A percentile compares a stretch with the other conserved stretches of the same genome.
Conservation (phyloP, 75 land plant species). For the Picea glauca region DNA sequence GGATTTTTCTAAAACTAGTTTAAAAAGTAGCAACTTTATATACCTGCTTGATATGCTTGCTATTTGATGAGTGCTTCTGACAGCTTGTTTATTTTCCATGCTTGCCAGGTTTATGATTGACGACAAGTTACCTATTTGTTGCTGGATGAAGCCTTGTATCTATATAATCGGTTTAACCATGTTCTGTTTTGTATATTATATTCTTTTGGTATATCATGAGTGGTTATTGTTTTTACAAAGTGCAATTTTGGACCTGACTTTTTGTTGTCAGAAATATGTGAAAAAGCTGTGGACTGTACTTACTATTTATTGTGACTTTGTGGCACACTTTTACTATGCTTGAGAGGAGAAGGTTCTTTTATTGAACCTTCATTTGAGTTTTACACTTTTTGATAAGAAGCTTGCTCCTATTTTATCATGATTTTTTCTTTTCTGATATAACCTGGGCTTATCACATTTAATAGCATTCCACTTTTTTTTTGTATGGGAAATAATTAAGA, state of each 20-base stretch:
- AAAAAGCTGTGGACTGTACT: not conserved
- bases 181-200: constrained; percentile 3
- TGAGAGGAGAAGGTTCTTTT: no score
- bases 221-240: not conserved
- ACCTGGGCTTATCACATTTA: no score
- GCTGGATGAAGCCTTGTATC: constrained; percentile 9
- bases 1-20: not conserved
- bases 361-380: no score
- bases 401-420: no score
- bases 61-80: not conserved
- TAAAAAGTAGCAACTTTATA: not conserved
- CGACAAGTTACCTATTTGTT: not conserved
- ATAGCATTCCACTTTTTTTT: no score
- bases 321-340: no score
- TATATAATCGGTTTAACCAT: not conserved
- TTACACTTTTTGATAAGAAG: no score
- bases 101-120: not conserved
- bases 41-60: not conserved
- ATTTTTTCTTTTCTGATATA: no score
- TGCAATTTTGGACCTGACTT: not conserved
- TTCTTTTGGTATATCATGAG: constrained; percentile 8
- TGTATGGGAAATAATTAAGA: no score
- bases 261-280: not conserved
- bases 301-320: no score
- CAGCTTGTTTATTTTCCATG: not conserved